Base-by-base conservation (phyloP, 805 yeast species). In the Cyberlindnera subsufficiens region DNA sequence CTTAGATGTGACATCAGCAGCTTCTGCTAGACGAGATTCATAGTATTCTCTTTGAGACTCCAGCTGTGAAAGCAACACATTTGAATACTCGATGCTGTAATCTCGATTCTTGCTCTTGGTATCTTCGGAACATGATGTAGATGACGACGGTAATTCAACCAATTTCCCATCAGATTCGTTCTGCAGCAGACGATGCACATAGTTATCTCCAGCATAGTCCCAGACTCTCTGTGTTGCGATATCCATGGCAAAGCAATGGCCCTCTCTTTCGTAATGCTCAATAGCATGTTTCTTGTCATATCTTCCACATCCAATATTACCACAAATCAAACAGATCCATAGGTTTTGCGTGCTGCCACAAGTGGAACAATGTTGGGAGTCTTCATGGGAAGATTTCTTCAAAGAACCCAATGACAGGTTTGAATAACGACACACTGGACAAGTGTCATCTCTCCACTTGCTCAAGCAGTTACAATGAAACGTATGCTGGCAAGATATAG, bases 231-330 rank as follows among this genome's bases (percentile, higher is more conserved):
- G 93, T 0, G 95, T 77, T 10, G 71, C 64, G 37, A 86, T 68
- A 56, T 89, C 96, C 96, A 89, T 88, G 0, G 96, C 85, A 65
- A 86, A 89, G 54, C 96, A 86, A 61, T 89, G 97, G 6, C 83
- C 80, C 0, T 95, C 82, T 9, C 69, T 68, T 15, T 80, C 77
- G 59, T 77, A 90, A 62, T 89, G 97, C 46, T 82, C 77, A 40
- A 87, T 77, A 0, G 96, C 95, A 66, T 89, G 97, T 39, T 84
- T 89, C 29, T 75, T 75, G 40, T 87, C 86, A 60, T 89, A 89
- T 47, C 97, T 65, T 33, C 95, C 91, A 65, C 97, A 89, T 0
- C 96, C 96, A n/a, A 88, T 69, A 56, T 85, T 81, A 0, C 97
- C 96, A 64, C 97, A 89, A 2, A 90, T 76, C 20, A 89, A 68